Percentiles rank a stretch among this genome's conserved stretches.
phyloP scores from a whole-genome alignment of 1,139 yeast species.

The Scheffersomyces cryptocercus region DNA sequence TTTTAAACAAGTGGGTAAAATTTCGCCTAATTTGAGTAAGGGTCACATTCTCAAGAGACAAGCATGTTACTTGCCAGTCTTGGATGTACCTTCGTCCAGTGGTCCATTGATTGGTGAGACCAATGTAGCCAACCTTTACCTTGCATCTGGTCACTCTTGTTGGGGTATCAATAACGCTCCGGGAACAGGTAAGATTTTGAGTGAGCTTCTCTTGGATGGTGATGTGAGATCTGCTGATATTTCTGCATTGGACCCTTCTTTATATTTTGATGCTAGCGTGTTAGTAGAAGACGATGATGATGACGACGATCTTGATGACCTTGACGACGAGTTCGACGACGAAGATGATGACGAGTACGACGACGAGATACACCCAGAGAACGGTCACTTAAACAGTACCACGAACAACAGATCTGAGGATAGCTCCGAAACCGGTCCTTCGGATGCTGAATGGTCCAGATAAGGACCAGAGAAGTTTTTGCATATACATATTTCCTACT shows the following conservation, averaged over 20 bases:
- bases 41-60: conserved; percentile 84
- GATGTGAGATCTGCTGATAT: conserved; percentile 75
- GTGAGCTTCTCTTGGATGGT: conserved; percentile 89
- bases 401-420: background rate
- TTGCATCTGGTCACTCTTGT: conserved; percentile 95
- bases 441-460: conserved; percentile 1
- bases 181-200: conserved; percentile 89
- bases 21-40: conserved; percentile 67
- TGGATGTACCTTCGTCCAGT: conserved; percentile 86
- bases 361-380: conserved; percentile 4
- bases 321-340: conserved; percentile 10
- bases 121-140: conserved; percentile 70
- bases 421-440: background rate
- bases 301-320: conserved; percentile 19
- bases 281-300: conserved; percentile 43
- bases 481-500: background rate
- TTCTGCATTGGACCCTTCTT: conserved; percentile 77
- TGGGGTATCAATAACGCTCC: conserved; percentile 99
- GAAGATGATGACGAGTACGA: conserved; percentile 13
- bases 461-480: background rate
- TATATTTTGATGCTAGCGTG: conserved; percentile 77
- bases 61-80: conserved; percentile 94
- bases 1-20: conserved; percentile 76
- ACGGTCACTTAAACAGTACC: background rate
- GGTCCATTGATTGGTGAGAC: conserved; percentile 96